phyloP scores from a whole-genome alignment of 1,284 basidiomycete genomes.

The Singerocomus rubriflavus region DNA sequence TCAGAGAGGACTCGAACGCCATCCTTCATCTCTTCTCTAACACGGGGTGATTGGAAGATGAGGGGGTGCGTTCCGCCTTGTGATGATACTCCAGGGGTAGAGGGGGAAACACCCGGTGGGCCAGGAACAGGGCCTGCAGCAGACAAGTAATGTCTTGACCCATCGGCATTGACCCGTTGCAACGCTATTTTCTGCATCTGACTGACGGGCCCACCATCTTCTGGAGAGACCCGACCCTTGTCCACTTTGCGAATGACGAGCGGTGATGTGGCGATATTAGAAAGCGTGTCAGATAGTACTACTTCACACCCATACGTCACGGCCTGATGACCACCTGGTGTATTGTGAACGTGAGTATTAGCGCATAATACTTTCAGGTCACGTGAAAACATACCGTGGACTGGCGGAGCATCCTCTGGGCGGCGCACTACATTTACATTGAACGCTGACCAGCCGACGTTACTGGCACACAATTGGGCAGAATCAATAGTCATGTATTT shows the following conservation, averaged over 20 bases:
- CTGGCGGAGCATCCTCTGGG: constrained; percentile 52
- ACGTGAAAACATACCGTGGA: constrained; percentile 56
- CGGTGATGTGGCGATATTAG: constrained; percentile 83
- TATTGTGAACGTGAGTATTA: constrained; percentile 41
- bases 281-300: constrained; percentile 78
- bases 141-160: constrained; percentile 76
- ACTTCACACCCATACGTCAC: constrained; percentile 93
- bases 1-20: constrained; percentile 68
- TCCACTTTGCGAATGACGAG: constrained; percentile 91
- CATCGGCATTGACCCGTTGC: constrained; percentile 78
- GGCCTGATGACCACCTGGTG: constrained; percentile 63
- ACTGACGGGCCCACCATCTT: constrained; percentile 88
- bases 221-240: constrained; percentile 78
- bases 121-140: constrained; percentile 81
- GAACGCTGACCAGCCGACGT: constrained; percentile 90
- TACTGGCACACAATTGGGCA: constrained; percentile 81
- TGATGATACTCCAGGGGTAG: constrained; percentile 64
- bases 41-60: constrained; percentile 71
- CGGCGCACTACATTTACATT: constrained; percentile 81
- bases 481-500: constrained; percentile 95
- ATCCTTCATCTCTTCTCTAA: constrained; percentile 73
- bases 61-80: constrained; percentile 78
- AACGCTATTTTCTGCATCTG: constrained; percentile 96
- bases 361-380: constrained; percentile 41
- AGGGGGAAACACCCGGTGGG: constrained; percentile 61